Evolutionary conservation across 2,329 filamentous ascomycete genomes (phyloP).

Genomic region (Hypomyces perniciosus): DNA sequence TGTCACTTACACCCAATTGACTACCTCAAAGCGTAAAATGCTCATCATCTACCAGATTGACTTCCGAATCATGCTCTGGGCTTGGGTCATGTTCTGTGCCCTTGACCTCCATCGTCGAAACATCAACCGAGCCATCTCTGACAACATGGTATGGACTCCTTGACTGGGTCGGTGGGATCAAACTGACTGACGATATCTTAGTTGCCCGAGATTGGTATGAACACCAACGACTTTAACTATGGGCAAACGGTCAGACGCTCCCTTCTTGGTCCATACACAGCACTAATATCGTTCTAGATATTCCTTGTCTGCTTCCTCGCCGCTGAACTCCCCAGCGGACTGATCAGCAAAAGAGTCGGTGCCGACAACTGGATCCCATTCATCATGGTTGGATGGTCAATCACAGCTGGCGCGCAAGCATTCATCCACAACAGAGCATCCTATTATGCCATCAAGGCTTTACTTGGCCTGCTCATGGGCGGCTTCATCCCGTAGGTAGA

Average conservation of each 20-base stretch:
- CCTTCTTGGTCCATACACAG: constrained; percentile 1
- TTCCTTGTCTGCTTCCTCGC: constrained; percentile 43
- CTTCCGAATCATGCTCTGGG: constrained; percentile 27
- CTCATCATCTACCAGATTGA: constrained; percentile 24
- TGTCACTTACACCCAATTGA: not conserved
- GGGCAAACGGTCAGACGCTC: constrained; percentile 32
- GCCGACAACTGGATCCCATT: constrained; percentile 45
- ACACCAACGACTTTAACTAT: constrained; percentile 39
- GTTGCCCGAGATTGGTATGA: constrained; percentile 38
- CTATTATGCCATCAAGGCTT: constrained; percentile 27
- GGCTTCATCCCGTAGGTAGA: constrained; percentile 49
- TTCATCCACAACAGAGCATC: constrained; percentile 21
- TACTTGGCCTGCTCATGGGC: constrained; percentile 47
- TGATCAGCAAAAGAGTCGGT: constrained; percentile 45
- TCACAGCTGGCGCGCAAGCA: constrained; percentile 29
- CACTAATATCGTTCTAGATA: constrained; percentile 23
- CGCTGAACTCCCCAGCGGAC: constrained; percentile 49
- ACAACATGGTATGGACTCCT: constrained; percentile 28
- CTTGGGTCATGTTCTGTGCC: constrained; percentile 49
- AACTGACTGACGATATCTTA: constrained; percentile 7
- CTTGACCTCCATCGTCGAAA: constrained; percentile 38
- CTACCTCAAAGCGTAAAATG: constrained; percentile 40
- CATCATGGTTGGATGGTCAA: constrained; percentile 33
- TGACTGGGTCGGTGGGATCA: not conserved
- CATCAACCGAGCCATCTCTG: constrained; percentile 28